Conservation (phyloP, 768 basidiomycete genomes). For the Boletus rubescentipes region DNA sequence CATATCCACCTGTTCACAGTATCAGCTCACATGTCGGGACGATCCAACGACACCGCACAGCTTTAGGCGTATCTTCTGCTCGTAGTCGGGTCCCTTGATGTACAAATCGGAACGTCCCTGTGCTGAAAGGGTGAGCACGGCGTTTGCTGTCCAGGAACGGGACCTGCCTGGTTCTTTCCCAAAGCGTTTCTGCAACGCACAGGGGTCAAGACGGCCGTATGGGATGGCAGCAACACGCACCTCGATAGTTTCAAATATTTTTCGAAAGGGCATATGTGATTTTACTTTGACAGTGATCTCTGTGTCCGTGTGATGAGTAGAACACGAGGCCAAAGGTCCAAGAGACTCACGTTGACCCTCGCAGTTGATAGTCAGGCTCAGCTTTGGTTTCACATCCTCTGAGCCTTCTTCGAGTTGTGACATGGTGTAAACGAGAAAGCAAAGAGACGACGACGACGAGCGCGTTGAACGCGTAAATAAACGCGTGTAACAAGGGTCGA, state of each 20-base stretch:
- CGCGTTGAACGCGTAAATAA: slow-evolving; percentile 12
- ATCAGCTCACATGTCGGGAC: not conserved
- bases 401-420: slow-evolving; percentile 35
- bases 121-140: not conserved
- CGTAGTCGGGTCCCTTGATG: slow-evolving; percentile 53
- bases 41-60: slow-evolving; percentile 37
- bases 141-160: not conserved
- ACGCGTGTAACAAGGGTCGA: slow-evolving; percentile 13
- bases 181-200: slow-evolving; percentile 50
- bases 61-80: slow-evolving; percentile 51
- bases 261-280: slow-evolving; percentile 57
- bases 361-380: slow-evolving; percentile 57
- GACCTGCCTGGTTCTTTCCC: slow-evolving; percentile 52
- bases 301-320: slow-evolving; percentile 25
- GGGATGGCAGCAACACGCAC: slow-evolving; percentile 35
- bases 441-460: not conserved
- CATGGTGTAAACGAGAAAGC: slow-evolving; percentile 15
- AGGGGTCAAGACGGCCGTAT: not conserved
- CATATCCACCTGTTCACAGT: slow-evolving; percentile 45
- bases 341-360: slow-evolving; percentile 50
- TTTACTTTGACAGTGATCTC: slow-evolving; percentile 71
- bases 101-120: slow-evolving; percentile 65
- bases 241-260: slow-evolving; percentile 68
- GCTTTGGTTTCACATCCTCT: slow-evolving; percentile 66
- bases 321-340: not conserved